Conservation (phyloP, 192 early-diverging fungal species). For the Physocladia obscura region DNA sequence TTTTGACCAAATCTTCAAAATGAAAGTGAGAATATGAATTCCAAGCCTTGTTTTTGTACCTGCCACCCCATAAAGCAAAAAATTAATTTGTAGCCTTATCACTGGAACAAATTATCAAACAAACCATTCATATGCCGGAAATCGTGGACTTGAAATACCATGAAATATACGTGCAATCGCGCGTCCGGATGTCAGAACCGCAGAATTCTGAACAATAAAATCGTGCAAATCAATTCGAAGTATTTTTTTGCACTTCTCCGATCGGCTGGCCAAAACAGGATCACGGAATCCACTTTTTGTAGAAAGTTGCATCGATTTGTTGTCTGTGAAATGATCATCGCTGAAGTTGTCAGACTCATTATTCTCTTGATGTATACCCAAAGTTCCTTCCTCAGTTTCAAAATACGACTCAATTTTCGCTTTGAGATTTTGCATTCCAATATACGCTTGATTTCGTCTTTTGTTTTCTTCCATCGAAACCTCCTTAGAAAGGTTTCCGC, state of each 20-base stretch:
- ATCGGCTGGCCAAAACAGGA: constrained; percentile 8
- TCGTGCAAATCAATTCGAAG: constrained; percentile 29
- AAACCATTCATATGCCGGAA: constrained; percentile 44
- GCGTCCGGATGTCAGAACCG: constrained; percentile 30
- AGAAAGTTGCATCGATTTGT: not conserved
- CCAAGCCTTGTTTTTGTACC: constrained; percentile 41
- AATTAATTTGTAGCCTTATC: too few species aligned
- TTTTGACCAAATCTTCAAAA: constrained; percentile 40
- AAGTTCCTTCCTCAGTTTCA: constrained; percentile 18
- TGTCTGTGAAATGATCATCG: too few species aligned
- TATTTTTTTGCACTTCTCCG: constrained; percentile 28
- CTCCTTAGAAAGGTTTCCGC: not conserved
- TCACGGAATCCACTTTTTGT: constrained; percentile 19
- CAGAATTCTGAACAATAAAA: constrained; percentile 26
- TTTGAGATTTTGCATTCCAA: constrained; percentile 1
- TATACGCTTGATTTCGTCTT: not conserved
- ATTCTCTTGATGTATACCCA: too few species aligned
- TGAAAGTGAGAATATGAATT: constrained; percentile 43
- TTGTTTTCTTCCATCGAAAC: not conserved
- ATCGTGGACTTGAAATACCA: constrained; percentile 46
- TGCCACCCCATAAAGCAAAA: constrained; percentile 5
- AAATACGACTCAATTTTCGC: constrained; percentile 4
- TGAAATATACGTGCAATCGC: constrained; percentile 51
- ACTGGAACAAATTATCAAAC: not conserved
- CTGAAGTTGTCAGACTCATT: not conserved